Percentiles rank a stretch among this genome's conserved stretches.
phyloP scores from a whole-genome alignment of 176 grass and related monocot species.

The Coix lacrymajobi region DNA sequence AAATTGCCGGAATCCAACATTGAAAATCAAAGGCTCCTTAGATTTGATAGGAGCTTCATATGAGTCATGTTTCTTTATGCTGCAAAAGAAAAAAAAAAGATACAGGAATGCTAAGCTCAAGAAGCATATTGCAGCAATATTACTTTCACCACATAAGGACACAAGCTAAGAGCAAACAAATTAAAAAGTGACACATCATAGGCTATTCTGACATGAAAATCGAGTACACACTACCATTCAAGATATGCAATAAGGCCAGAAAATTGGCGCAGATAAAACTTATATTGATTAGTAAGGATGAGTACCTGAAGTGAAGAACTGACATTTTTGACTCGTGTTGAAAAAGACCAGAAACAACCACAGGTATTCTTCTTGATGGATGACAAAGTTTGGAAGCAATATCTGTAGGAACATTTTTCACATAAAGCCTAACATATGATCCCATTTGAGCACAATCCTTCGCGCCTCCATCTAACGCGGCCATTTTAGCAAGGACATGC shows the following conservation, averaged over 20 bases:
- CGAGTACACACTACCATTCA: not conserved
- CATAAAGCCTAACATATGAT: slow-evolving; percentile 68
- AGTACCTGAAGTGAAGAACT: slow-evolving; percentile 93
- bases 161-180: slow-evolving; percentile 1
- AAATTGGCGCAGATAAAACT: not conserved
- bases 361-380: slow-evolving; percentile 57
- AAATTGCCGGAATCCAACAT: slow-evolving; percentile 93
- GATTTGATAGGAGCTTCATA: slow-evolving; percentile 91
- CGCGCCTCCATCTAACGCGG: slow-evolving; percentile 34
- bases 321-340: slow-evolving; percentile 97
- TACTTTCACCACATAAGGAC: not conserved
- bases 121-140: not conserved
- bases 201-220: not conserved
- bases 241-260: not conserved
- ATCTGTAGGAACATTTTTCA: slow-evolving; percentile 65
- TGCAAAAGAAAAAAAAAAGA: slow-evolving; percentile 18
- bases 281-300: not conserved
- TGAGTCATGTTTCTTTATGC: slow-evolving; percentile 87
- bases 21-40: slow-evolving; percentile 76
- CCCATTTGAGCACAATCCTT: slow-evolving; percentile 58
- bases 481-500: slow-evolving; percentile 59
- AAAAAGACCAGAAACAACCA: slow-evolving; percentile 59
- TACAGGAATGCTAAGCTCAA: slow-evolving; percentile 1
- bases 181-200: not conserved
- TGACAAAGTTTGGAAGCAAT: slow-evolving; percentile 60